Conservation (phyloP, 2,329 filamentous ascomycete species). For the Septoria linicola region DNA sequence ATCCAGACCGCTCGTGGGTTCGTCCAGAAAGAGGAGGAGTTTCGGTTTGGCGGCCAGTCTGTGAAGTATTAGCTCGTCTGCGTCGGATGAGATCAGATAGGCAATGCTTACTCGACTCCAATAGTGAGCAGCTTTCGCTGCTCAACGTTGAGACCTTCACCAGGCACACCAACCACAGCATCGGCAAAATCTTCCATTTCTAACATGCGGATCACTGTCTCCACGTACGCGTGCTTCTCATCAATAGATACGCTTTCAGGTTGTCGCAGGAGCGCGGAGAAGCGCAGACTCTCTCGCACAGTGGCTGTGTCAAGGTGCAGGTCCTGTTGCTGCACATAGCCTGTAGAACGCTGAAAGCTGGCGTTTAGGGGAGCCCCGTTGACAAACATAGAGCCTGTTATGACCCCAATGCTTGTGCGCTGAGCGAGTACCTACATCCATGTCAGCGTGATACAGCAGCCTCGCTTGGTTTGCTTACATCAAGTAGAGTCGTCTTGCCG, state of each 20-base stretch:
- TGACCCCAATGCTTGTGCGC: slow-evolving; percentile 60
- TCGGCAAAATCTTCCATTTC: slow-evolving; percentile 67
- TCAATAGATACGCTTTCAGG: slow-evolving; percentile 53
- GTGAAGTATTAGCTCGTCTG: slow-evolving; percentile 71
- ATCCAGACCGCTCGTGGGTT: slow-evolving; percentile 60
- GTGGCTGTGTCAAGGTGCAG: slow-evolving; percentile 57
- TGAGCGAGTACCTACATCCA: slow-evolving; percentile 49
- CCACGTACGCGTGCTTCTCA: slow-evolving; percentile 63
- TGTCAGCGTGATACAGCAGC: neutral
- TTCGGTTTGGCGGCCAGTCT: slow-evolving; percentile 49
- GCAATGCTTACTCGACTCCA: slow-evolving; percentile 58
- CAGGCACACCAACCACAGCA: slow-evolving; percentile 60
- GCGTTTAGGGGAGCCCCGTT: slow-evolving; percentile 57
- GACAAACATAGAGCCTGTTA: slow-evolving; percentile 66
- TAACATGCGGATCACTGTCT: slow-evolving; percentile 64
- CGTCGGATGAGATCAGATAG: slow-evolving; percentile 35
- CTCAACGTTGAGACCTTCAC: slow-evolving; percentile 61
- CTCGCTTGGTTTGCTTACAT: slow-evolving; percentile 40
- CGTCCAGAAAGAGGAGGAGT: slow-evolving; percentile 63
- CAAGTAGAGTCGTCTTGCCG: slow-evolving; percentile 61
- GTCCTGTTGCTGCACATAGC: slow-evolving; percentile 69
- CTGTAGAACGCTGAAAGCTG: slow-evolving; percentile 64
- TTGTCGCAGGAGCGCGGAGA: slow-evolving; percentile 59
- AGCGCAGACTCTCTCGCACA: slow-evolving; percentile 55
- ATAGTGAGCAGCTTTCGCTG: slow-evolving; percentile 63